phyloP scores from a whole-genome alignment of 331 rosid genomes.

The Spiraea crenata region DNA sequence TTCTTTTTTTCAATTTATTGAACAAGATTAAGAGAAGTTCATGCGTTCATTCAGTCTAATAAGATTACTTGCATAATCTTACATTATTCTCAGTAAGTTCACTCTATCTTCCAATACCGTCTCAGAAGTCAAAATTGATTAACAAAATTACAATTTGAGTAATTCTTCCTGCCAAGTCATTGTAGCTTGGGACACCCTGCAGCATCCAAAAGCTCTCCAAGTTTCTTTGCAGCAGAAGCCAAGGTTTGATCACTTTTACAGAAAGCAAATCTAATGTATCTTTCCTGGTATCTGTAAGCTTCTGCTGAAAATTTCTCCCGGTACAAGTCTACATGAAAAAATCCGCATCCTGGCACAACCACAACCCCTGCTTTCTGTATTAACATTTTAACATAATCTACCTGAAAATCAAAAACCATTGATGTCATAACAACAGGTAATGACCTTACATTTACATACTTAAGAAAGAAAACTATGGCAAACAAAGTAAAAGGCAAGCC shows the following conservation, averaged over 20 bases:
- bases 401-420: constrained; percentile 40
- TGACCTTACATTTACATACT: not conserved
- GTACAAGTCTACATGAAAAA: constrained; percentile 46
- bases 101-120: not conserved
- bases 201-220: constrained; percentile 38
- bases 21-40: not conserved
- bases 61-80: not conserved
- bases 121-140: not conserved
- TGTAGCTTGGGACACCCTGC: constrained; percentile 26
- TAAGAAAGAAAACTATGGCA: too few relatives aligned
- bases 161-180: constrained; percentile 7
- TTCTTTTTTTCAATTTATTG: not conserved
- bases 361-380: constrained; percentile 76
- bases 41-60: not conserved
- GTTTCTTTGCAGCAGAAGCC: constrained; percentile 52
- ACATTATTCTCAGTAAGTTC: not conserved
- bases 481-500: constrained; percentile 25
- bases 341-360: constrained; percentile 86
- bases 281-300: constrained; percentile 40
- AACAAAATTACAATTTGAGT: not conserved
- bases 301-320: constrained; percentile 31
- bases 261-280: constrained; percentile 82
- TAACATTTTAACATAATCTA: constrained; percentile 63
- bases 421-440: constrained; percentile 6
- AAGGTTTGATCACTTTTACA: constrained; percentile 76